These are phyloP conservation scores for Acrodontium crateriforme DNA, from an alignment of 2,329 filamentous ascomycete genomes.

Conservation along the genomic window DNA sequence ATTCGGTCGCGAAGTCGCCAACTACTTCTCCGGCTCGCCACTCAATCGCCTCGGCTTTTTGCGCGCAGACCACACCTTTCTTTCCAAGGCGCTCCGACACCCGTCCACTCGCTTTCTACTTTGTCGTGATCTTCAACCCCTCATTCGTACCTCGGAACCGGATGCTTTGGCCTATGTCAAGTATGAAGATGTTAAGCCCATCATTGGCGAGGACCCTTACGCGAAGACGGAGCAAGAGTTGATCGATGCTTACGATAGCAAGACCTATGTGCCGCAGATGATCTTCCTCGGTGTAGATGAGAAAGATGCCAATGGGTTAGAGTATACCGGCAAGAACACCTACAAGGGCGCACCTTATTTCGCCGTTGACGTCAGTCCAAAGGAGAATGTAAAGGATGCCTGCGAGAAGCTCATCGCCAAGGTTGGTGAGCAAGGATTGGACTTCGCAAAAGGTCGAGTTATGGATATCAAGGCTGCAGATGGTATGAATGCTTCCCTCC, in stretches of 20 bases:
- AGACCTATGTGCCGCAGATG: constrained; percentile 51
- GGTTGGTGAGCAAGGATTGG: constrained; percentile 46
- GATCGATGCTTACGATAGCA: constrained; percentile 61
- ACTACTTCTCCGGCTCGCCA: constrained; percentile 68
- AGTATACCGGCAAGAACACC: constrained; percentile 48
- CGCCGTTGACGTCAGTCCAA: constrained; percentile 72
- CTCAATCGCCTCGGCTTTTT: constrained; percentile 72
- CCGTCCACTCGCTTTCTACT: constrained; percentile 59
- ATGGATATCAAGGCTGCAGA: constrained; percentile 47
- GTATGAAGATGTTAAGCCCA: constrained; percentile 51
- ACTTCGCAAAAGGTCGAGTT: constrained; percentile 54
- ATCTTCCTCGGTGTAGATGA: constrained; percentile 81
- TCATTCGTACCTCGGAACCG: constrained; percentile 33
- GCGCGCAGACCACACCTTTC: constrained; percentile 55
- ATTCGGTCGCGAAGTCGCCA: constrained; percentile 67
- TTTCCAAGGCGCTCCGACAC: constrained; percentile 52
- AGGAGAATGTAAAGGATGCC: constrained; percentile 44
- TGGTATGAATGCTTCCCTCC: constrained; percentile 32
- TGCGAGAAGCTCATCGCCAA: constrained; percentile 47
- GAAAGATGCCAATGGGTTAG: constrained; percentile 37
- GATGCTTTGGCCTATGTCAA: constrained; percentile 53
- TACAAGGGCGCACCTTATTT: constrained; percentile 78
- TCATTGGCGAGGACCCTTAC: constrained; percentile 63
- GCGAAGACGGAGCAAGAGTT: constrained; percentile 56
- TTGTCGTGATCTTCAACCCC: constrained; percentile 63